A percentile compares a stretch with the other conserved stretches of the same genome.
Evolutionary conservation across 139 green algal genomes (phyloP).

Genomic region (Yamagishiella unicocca): DNA sequence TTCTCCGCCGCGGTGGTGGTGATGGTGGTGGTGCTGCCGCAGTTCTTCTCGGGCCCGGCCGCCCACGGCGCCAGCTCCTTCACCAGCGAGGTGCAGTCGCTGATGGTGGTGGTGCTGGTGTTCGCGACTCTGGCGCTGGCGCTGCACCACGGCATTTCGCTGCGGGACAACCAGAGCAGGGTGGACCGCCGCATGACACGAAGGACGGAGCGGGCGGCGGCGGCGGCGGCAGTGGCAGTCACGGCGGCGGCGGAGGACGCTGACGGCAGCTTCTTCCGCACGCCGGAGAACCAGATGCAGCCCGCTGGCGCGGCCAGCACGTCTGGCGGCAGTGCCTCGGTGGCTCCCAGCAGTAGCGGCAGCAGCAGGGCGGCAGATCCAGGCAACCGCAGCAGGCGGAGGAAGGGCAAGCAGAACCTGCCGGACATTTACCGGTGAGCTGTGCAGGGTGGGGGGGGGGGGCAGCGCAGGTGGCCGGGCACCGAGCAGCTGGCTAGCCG

Average conservation of each 20-base stretch:
- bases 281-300: conserved; percentile 10
- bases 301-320: conserved; percentile 27
- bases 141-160: conserved; percentile 54
- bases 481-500: too few relatives aligned
- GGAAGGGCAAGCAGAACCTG: conserved; percentile 46
- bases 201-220: conserved; percentile 30
- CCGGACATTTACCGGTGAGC: conserved; percentile 39
- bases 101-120: conserved; percentile 62
- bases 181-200: too few relatives aligned
- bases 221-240: conserved; percentile 41
- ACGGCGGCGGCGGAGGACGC: conserved; percentile 26
- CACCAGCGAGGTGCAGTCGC: conserved; percentile 46
- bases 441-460: background rate
- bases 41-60: conserved; percentile 33
- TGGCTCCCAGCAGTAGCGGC: background rate
- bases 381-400: conserved; percentile 15
- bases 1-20: too few relatives aligned
- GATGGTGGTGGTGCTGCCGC: background rate
- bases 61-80: conserved; percentile 32
- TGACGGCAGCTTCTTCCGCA: background rate
- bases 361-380: background rate
- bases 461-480: background rate
- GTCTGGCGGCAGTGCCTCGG: background rate
- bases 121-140: conserved; percentile 50
- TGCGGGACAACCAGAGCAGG: background rate